These are phyloP conservation scores for Hymenoscyphus linearis DNA, from an alignment of 2,329 filamentous ascomycete genomes.

Conservation along the genomic window DNA sequence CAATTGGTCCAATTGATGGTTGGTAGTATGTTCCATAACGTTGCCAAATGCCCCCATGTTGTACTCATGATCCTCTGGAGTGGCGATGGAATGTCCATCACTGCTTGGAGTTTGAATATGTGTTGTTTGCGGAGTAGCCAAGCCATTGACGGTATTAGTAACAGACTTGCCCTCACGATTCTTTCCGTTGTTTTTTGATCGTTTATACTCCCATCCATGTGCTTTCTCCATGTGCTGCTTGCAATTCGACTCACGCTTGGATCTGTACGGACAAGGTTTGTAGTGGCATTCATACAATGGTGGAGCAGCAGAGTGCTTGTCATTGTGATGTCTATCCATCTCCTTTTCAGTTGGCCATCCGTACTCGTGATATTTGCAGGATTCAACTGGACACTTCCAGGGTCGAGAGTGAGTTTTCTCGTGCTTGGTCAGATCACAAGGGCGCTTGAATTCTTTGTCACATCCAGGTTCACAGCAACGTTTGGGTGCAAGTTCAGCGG, in stretches of 20 bases:
- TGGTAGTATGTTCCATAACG: conserved; percentile 13
- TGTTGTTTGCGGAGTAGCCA: conserved; percentile 56
- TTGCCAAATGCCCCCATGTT: conserved; percentile 18
- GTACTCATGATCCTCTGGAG: conserved; percentile 26
- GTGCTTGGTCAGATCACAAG: conserved; percentile 97
- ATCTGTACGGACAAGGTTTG: conserved; percentile 83
- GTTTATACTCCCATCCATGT: conserved; percentile 83
- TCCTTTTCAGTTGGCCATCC: conserved; percentile 99
- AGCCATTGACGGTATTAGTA: conserved; percentile 34
- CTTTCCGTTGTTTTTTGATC: conserved; percentile 88
- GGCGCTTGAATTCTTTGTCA: conserved; percentile 89
- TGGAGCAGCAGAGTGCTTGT: conserved; percentile 82
- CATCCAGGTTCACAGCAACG: conserved; percentile 71
- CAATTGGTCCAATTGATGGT: conserved; percentile 6
- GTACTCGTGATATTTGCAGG: conserved; percentile 84
- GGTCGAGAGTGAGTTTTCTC: conserved; percentile 96
- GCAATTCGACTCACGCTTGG: conserved; percentile 93
- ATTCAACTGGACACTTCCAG: conserved; percentile 80
- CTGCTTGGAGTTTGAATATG: conserved; percentile 53
- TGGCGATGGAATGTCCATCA: conserved; percentile 33
- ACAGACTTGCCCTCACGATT: conserved; percentile 36
- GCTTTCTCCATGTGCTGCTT: conserved; percentile 99
- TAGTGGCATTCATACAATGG: conserved; percentile 79
- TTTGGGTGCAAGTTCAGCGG: conserved; percentile 76
- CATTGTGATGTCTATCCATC: conserved; percentile 90